Conservation (phyloP, 768 basidiomycete species). For the Gelatoporia subvermispora region DNA sequence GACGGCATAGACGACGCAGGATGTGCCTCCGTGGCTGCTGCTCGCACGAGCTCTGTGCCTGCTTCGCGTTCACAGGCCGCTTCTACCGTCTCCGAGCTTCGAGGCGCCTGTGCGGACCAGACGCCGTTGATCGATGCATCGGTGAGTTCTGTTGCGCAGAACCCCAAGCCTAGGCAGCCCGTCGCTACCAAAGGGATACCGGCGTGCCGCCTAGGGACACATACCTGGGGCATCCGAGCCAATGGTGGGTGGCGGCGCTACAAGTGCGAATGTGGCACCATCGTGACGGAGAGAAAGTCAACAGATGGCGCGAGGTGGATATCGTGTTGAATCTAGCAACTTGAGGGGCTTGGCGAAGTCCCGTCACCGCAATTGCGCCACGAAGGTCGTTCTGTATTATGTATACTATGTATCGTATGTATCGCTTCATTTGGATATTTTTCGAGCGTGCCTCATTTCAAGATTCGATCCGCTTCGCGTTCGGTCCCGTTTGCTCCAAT, state of each 20-base stretch:
- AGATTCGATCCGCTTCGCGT: no score
- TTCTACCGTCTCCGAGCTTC: neutral
- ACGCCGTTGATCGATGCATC: neutral
- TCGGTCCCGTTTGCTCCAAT: no score
- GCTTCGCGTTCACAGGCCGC: neutral
- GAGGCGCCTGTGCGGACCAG: neutral
- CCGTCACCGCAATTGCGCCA: no score
- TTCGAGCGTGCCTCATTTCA: no score
- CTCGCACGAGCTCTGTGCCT: neutral
- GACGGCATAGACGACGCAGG: no score
- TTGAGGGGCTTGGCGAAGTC: no score
- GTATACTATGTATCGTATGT: no score
- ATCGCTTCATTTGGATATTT: no score
- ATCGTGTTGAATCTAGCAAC: no score
- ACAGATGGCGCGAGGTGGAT: no score
- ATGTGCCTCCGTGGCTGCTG: no score
- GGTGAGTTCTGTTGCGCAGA: neutral
- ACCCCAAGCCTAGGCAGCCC: slow-evolving; percentile 9
- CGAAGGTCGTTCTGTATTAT: no score
- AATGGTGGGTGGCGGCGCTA: slow-evolving; percentile 6
- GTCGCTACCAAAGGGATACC: neutral
- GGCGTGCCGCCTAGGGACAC: neutral
- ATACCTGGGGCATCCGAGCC: slow-evolving; percentile 6
- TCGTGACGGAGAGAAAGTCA: slow-evolving; percentile 9
- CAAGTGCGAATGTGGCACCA: slow-evolving; percentile 5